A percentile compares a stretch with the other conserved stretches of the same genome.
These are phyloP conservation scores for Babesia ovata DNA, from an alignment of 169 alveolate genomes.

Conservation along the genomic window DNA sequence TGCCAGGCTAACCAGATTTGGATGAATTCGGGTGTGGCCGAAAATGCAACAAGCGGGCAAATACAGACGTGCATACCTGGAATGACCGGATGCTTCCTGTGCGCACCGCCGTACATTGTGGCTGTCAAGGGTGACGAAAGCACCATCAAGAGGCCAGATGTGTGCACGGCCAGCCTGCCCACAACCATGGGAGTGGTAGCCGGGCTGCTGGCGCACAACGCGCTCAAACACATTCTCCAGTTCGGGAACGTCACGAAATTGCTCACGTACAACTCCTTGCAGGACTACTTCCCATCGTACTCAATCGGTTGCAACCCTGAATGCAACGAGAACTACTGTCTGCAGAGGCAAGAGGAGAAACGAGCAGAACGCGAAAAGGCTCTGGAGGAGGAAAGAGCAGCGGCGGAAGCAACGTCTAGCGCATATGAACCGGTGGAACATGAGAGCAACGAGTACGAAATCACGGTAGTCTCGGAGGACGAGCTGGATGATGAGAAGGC, in stretches of 20 bases:
- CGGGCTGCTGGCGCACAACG: constrained; percentile 92
- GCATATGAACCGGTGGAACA: constrained; percentile 30
- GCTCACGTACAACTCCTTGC: constrained; percentile 89
- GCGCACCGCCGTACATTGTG: constrained; percentile 93
- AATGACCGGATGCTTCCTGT: constrained; percentile 94
- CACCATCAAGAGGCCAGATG: constrained; percentile 90
- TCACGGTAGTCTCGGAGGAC: constrained; percentile 31
- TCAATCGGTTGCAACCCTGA: constrained; percentile 88
- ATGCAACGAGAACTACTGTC: constrained; percentile 82
- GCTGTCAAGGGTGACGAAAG: constrained; percentile 90
- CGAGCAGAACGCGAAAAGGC: constrained; percentile 13
- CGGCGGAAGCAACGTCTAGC: not conserved
- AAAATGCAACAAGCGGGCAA: constrained; percentile 94
- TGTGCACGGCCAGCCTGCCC: constrained; percentile 94
- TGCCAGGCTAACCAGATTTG: constrained; percentile 90
- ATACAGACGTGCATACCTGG: constrained; percentile 94
- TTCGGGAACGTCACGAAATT: constrained; percentile 89
- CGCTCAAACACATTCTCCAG: constrained; percentile 87
- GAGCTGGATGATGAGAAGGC: not conserved
- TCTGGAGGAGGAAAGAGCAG: constrained; percentile 9
- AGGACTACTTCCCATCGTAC: constrained; percentile 89
- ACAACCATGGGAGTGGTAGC: constrained; percentile 96
- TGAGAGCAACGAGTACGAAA: constrained; percentile 50
- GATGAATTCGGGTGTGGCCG: constrained; percentile 96
- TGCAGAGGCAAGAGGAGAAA: constrained; percentile 59